phyloP scores from a whole-genome alignment of 2,329 filamentous ascomycete species.

The Beauveria asiatica region DNA sequence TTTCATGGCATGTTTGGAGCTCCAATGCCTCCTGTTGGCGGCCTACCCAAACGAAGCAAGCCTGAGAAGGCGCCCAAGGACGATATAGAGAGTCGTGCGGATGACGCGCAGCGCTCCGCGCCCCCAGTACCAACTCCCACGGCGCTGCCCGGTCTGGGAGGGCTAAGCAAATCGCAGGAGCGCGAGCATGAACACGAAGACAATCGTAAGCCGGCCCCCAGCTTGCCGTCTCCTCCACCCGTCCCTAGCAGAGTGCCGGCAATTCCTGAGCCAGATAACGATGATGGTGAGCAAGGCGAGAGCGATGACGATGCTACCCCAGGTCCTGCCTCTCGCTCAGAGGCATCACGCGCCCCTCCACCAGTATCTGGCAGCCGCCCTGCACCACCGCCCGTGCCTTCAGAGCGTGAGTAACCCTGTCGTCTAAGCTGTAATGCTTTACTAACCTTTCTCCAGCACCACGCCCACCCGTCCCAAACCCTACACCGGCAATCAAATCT shows the following conservation, averaged over 20 bases:
- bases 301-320: conserved; percentile 28
- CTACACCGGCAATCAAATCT: conserved; percentile 48
- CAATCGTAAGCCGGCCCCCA: conserved; percentile 26
- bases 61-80: conserved; percentile 19
- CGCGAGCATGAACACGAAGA: conserved; percentile 20
- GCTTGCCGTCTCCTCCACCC: conserved; percentile 27
- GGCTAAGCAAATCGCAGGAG: conserved; percentile 40
- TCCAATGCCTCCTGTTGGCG: conserved; percentile 55
- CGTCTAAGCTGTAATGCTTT: conserved; percentile 18
- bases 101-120: conserved; percentile 36
- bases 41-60: conserved; percentile 47
- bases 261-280: conserved; percentile 20
- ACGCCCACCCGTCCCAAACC: conserved; percentile 50
- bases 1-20: conserved; percentile 90
- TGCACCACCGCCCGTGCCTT: conserved; percentile 48
- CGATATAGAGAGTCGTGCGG: conserved; percentile 30
- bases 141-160: conserved; percentile 65
- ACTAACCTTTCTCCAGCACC: conserved; percentile 33
- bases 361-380: conserved; percentile 44
- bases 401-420: conserved; percentile 46
- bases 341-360: conserved; percentile 30
- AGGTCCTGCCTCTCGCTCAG: conserved; percentile 20
- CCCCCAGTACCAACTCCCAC: conserved; percentile 53
- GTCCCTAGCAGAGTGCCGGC: conserved; percentile 18
- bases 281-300: conserved; percentile 14